Percentiles rank a stretch among this genome's conserved stretches.
Conservation (phyloP, 1,284 basidiomycete genomes). For the Termitomyces sp. region DNA sequence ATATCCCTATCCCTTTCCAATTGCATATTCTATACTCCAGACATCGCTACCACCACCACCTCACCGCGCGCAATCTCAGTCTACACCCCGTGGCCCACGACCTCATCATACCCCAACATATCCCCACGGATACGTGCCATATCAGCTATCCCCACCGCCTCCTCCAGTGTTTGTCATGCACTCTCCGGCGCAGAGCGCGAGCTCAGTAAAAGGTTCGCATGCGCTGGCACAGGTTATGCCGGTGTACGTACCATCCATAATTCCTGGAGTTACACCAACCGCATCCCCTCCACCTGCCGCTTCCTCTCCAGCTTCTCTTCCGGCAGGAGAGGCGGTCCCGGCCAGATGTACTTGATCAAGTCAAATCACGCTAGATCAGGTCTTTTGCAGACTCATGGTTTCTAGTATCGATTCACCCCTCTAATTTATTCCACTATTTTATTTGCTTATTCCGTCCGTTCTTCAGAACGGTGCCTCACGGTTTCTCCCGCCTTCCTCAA, state of each 20-base stretch:
- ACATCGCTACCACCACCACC: not conserved
- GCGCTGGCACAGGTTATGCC: conserved; percentile 2
- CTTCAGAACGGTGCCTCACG: no score
- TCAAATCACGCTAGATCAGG: no score
- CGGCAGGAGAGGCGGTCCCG: not conserved
- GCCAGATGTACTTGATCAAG: no score
- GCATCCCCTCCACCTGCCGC: not conserved
- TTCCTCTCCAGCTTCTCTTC: not conserved
- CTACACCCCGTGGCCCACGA: conserved; percentile 17
- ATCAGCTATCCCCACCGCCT: conserved; percentile 12
- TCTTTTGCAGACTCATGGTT: no score
- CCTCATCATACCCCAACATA: conserved; percentile 14
- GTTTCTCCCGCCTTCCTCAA: no score
- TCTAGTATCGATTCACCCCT: no score
- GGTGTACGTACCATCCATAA: conserved; percentile 17
- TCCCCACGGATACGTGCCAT: conserved; percentile 17
- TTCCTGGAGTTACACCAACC: conserved; percentile 12
- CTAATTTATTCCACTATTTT: no score
- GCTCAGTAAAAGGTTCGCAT: conserved; percentile 8
- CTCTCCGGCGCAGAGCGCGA: conserved; percentile 11
- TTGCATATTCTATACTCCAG: conserved; percentile 12
- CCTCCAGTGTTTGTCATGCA: conserved; percentile 17
- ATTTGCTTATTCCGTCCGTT: no score
- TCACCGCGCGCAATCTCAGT: conserved; percentile 8
- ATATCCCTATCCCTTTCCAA: conserved; percentile 18